Evolutionary conservation across 495 filamentous ascomycete genomes (phyloP), one percentile per base, ranked within the genome.

Genomic region (Penicillium goetzii): DNA sequence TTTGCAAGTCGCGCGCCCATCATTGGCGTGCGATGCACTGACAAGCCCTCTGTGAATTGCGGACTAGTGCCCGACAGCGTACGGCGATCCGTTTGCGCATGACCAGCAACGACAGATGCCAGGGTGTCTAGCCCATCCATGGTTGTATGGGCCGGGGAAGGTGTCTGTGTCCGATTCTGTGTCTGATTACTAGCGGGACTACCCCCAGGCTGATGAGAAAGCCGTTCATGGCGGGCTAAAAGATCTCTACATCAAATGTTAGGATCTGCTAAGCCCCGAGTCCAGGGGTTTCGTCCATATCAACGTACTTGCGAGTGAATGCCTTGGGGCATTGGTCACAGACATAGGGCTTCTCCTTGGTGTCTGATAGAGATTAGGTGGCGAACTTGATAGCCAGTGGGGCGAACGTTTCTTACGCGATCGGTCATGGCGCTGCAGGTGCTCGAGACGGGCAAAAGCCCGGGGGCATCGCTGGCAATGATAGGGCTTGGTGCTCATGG

Each of bases 361-460:
- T 80, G 57, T 80, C 78, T 80, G 54, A 12, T 30, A 17, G 30
- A 59, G 52, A 59, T 72, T 61, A 71, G 54, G 54, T 64, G 41
- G 66, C 33, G n/a, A 41, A 30, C 26, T n/a, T 45, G 21, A 14
- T 25, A 19, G n/a, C 21, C 34, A 26, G 30, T 28, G 38, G 25
- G 58, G 40, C 58, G n/a, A 30, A 19, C 9, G 36, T 14, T 56
- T 62, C 68, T 51, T 74, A 80, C 78, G 78, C n/a, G 75, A 79
- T 41, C 78, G 74, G 61, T 80, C 74, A 60, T 80, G 78, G 17
- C 78, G 73, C 64, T 79, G 76, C 21, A 80, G 69, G 74, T 80
- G 78, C 56, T 80, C 78, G 26, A 78, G 58, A 14, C 78, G 75
- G 21, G 78, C 74, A 59, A 80, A 80, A 30, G 72, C 59, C 36